These are phyloP conservation scores for Torulaspora maleeae DNA, from an alignment of 805 yeast genomes.

Conservation along the genomic window DNA sequence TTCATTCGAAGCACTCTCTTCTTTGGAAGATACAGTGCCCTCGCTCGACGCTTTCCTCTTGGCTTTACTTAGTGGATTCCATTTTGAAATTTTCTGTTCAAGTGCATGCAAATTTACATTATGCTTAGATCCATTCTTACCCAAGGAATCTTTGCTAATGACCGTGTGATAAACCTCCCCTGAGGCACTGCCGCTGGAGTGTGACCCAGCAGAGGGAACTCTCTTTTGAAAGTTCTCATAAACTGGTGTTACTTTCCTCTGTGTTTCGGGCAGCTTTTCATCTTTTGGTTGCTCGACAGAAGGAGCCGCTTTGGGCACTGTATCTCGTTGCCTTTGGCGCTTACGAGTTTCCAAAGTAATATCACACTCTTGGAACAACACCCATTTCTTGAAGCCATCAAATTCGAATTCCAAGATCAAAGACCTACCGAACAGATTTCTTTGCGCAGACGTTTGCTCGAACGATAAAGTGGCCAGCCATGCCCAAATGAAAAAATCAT, in stretches of 20 bases:
- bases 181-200: slow-evolving; percentile 3
- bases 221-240: slow-evolving; percentile 29
- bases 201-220: slow-evolving; percentile 12
- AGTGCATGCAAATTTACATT: slow-evolving; percentile 20
- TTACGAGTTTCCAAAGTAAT: slow-evolving; percentile 29
- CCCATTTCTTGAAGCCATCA: slow-evolving; percentile 74
- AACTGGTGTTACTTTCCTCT: slow-evolving; percentile 20
- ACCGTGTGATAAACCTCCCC: slow-evolving; percentile 24
- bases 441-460: slow-evolving; percentile 63
- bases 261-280: neutral
- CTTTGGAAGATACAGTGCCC: slow-evolving; percentile 3
- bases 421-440: slow-evolving; percentile 73
- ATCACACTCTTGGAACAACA: slow-evolving; percentile 65
- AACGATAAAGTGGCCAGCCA: slow-evolving; percentile 76
- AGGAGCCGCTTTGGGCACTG: neutral
- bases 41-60: slow-evolving; percentile 24
- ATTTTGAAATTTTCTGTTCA: slow-evolving; percentile 30
- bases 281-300: neutral
- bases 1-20: neutral
- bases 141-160: slow-evolving; percentile 23
- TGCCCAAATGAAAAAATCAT: slow-evolving; percentile 87
- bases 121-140: slow-evolving; percentile 16
- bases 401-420: slow-evolving; percentile 76
- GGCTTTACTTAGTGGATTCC: slow-evolving; percentile 30
- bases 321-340: slow-evolving; percentile 7